Conservation (phyloP, 768 basidiomycete species). For the Lanmaoa rubissima region DNA sequence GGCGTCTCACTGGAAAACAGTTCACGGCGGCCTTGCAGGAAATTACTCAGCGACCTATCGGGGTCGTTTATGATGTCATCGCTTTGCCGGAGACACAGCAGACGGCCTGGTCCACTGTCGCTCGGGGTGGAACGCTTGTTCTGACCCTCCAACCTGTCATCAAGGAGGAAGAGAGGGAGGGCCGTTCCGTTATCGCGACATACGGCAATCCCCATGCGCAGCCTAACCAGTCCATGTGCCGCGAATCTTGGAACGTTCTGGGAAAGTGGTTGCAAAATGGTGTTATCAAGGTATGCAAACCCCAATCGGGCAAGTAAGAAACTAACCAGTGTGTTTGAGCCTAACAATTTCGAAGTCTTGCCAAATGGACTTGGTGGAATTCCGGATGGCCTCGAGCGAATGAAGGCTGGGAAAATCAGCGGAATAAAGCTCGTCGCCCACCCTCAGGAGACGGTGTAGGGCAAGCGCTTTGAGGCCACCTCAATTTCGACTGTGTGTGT, state of each 20-base stretch:
- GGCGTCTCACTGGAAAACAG: constrained; percentile 16
- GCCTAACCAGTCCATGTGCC: constrained; percentile 18
- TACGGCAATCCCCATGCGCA: constrained; percentile 24
- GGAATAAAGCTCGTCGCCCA: constrained; percentile 43
- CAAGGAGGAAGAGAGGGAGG: constrained; percentile 21
- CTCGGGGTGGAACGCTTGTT: constrained; percentile 33
- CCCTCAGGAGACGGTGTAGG: constrained; percentile 37
- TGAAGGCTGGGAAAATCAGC: constrained; percentile 40
- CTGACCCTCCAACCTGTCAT: constrained; percentile 24
- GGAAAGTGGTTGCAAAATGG: constrained; percentile 27
- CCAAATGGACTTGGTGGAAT: constrained; percentile 41
- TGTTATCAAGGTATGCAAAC: constrained; percentile 22
- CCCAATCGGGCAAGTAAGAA: not conserved
- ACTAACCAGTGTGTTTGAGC: constrained; percentile 27
- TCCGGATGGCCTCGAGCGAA: constrained; percentile 33
- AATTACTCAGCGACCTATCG: constrained; percentile 22
- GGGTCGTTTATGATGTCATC: constrained; percentile 33
- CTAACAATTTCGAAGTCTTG: constrained; percentile 42
- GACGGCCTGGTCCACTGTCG: constrained; percentile 32
- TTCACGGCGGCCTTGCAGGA: constrained; percentile 22
- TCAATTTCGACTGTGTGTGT: constrained; percentile 7
- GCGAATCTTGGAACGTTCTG: constrained; percentile 20
- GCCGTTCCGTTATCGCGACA: constrained; percentile 21
- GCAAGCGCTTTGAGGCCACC: not conserved
- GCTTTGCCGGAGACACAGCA: constrained; percentile 35